Percentiles rank a stretch among this genome's conserved stretches.
Evolutionary conservation across 1,284 basidiomycete species (phyloP).

Genomic region (Hymenochaete sp.): DNA sequence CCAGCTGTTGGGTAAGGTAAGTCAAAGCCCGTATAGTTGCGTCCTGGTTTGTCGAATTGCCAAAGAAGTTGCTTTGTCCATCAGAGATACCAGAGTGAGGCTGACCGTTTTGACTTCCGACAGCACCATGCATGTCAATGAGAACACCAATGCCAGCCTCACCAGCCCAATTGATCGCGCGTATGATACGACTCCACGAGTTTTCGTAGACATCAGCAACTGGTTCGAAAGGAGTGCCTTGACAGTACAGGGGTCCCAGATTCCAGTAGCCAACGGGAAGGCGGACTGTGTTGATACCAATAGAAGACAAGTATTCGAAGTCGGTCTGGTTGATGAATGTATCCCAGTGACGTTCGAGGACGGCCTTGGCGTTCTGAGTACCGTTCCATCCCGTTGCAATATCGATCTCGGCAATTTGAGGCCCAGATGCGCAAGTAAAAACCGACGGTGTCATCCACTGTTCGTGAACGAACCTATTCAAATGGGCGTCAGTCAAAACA

Average conservation of each 20-base stretch:
- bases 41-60: constrained; percentile 39
- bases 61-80: constrained; percentile 48
- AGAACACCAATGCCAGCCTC: constrained; percentile 60
- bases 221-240: constrained; percentile 48
- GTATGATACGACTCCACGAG: constrained; percentile 51
- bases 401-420: constrained; percentile 47
- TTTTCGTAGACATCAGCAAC: constrained; percentile 55
- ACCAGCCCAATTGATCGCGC: constrained; percentile 62
- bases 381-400: constrained; percentile 48
- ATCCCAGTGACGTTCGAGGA: constrained; percentile 73
- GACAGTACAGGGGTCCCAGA: constrained; percentile 39
- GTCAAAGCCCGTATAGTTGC: constrained; percentile 53
- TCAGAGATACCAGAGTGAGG: constrained; percentile 70
- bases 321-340: constrained; percentile 63
- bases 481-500: background rate
- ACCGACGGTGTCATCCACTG: constrained; percentile 70
- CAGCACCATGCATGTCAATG: constrained; percentile 69
- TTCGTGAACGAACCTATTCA: constrained; percentile 65
- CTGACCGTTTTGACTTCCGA: constrained; percentile 64
- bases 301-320: constrained; percentile 49
- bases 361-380: constrained; percentile 35
- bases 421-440: constrained; percentile 53
- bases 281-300: constrained; percentile 68
- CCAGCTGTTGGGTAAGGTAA: constrained; percentile 49
- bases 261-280: constrained; percentile 67